These are phyloP conservation scores for Lentinula aciculospora DNA, from an alignment of 768 basidiomycete genomes.

Conservation along the genomic window DNA sequence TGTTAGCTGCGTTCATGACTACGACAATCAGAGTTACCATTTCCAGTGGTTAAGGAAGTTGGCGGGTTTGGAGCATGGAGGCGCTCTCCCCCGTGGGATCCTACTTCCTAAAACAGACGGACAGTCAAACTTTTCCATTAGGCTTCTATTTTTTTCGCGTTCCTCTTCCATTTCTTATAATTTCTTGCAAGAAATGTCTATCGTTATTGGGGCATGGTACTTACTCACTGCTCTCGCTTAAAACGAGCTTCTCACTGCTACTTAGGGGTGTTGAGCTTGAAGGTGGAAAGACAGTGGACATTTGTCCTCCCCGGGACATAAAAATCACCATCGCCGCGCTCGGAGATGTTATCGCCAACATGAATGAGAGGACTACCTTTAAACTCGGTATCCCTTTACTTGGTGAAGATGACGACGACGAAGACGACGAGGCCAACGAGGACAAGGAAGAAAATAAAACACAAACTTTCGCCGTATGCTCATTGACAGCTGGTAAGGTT, in stretches of 20 bases:
- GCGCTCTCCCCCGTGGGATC: background rate
- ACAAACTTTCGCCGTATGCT: slow-evolving; percentile 52
- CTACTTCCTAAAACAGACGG: background rate
- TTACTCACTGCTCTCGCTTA: slow-evolving; percentile 14
- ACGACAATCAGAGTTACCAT: slow-evolving; percentile 18
- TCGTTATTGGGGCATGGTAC: slow-evolving; percentile 66
- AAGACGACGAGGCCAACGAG: slow-evolving; percentile 34
- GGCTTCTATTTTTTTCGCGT: background rate
- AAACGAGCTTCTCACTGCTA: slow-evolving; percentile 8
- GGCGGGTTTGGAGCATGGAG: no score
- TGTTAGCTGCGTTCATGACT: slow-evolving; percentile 5
- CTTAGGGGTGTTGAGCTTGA: slow-evolving; percentile 56
- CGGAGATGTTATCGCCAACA: slow-evolving; percentile 64
- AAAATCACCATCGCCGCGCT: slow-evolving; percentile 81
- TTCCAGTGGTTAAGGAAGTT: slow-evolving; percentile 48
- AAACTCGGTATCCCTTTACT: slow-evolving; percentile 51
- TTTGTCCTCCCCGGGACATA: slow-evolving; percentile 63
- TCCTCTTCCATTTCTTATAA: background rate
- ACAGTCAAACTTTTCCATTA: background rate
- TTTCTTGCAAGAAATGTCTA: no score
- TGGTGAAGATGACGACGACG: slow-evolving; percentile 39
- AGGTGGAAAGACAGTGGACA: slow-evolving; percentile 49
- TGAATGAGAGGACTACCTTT: slow-evolving; percentile 54
- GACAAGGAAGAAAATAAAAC: slow-evolving; percentile 22
- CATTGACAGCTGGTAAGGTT: slow-evolving; percentile 81